Evolutionary conservation across 176 grass and related monocot genomes (phyloP), one percentile per base, ranked within the genome.

Genomic region (Eleusine coracana): DNA sequence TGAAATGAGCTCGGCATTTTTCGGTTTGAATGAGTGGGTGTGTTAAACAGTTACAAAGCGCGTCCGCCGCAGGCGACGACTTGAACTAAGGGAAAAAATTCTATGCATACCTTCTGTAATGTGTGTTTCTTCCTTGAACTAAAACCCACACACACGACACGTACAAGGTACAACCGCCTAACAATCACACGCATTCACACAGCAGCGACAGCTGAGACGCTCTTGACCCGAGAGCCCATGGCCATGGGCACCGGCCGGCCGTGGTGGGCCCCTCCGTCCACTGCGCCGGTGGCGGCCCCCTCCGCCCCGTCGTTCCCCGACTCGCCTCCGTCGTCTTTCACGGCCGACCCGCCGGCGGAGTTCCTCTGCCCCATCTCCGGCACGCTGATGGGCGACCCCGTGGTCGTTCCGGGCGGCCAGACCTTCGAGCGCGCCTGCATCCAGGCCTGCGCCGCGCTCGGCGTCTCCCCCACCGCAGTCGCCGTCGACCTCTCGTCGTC

Each of bases 351-450:
- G 44, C 96, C 90, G 54, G 29, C 25, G 17, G 88, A 98, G 85
- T 98, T 98, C 86, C 81, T 98, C 67, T 98, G 96, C 89, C 92
- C 96, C 31, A 85, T 98, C 89, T 95, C 96, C 45, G 81, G 92
- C 63, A 79, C 90, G 52, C 82, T 98, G 44, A 98, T 98, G 96
- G 96, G 90, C 0, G 92, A 98, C 64, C 96, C 92, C 2, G 96
- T 98, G 49, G 68, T 86, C 38, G 85, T 90, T 3, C 86, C 87
- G 17, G 86, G 88, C 0, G 90, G 96, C 6, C 82, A 95, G 61
- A 91, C 87, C 80, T 90, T 93, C 84, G 96, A 98, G 96, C 96
- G 96, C 73, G 82, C 91, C 27, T 93, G 92, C 85, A 91, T 98
- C 84, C 92, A 93, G 80, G 96, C 96, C 31, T 95, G 96, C 79